Percentiles rank a stretch among this genome's conserved stretches.
Evolutionary conservation across 2,329 filamentous ascomycete species (phyloP).

Genomic region (Microdochium bolleyi): DNA sequence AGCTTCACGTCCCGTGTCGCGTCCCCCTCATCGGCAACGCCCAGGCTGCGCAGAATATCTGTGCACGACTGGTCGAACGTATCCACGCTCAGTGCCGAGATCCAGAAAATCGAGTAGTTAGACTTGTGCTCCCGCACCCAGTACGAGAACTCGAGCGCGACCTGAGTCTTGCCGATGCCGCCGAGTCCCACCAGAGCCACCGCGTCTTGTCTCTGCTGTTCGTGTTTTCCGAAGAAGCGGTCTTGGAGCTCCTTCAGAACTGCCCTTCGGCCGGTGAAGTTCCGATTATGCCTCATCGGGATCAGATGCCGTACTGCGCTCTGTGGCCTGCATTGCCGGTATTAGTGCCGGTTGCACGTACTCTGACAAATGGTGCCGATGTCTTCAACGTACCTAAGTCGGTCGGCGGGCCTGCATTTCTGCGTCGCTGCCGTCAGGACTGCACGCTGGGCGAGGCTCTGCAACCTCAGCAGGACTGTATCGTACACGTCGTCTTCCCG

Average conservation of each 20-base stretch:
- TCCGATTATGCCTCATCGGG: not conserved
- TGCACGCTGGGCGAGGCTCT: not conserved
- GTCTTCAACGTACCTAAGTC: too few species aligned
- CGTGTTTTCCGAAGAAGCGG: not conserved
- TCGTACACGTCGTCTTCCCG: not conserved
- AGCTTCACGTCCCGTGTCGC: conserved; percentile 19
- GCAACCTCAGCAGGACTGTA: not conserved
- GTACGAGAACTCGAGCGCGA: conserved; percentile 26
- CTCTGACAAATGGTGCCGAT: too few species aligned
- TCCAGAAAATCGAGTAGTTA: conserved; percentile 30
- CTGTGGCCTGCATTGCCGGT: too few species aligned
- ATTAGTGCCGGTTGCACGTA: too few species aligned
- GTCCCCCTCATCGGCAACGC: conserved; percentile 18
- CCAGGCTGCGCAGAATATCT: conserved; percentile 20
- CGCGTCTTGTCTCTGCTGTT: not conserved
- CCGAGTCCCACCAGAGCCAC: conserved; percentile 20
- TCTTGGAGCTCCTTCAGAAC: not conserved
- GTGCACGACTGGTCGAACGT: conserved; percentile 25
- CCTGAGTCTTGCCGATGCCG: conserved; percentile 29
- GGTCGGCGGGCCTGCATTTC: too few species aligned
- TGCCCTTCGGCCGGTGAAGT: not conserved
- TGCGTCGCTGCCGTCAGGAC: too few species aligned
- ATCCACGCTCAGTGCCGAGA: conserved; percentile 17
- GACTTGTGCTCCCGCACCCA: conserved; percentile 12
- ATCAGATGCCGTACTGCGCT: too few species aligned